Conservation (phyloP, 2,329 filamentous ascomycete genomes). For the Aspergillus sp. region DNA sequence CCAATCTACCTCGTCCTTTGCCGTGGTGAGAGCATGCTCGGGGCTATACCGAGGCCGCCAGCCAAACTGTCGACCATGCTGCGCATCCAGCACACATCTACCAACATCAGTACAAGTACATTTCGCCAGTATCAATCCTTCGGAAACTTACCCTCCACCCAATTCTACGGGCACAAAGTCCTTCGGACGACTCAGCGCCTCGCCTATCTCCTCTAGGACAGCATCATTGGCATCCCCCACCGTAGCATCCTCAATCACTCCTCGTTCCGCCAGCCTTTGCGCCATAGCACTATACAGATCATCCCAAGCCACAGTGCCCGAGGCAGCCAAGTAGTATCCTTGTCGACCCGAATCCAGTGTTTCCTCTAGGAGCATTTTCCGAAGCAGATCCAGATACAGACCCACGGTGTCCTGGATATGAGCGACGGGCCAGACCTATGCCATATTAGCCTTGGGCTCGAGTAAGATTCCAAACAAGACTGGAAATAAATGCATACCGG, state of each 20-base stretch:
- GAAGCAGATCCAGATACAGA: slow-evolving; percentile 51
- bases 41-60: background rate
- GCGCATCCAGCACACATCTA: background rate
- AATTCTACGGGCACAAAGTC: slow-evolving; percentile 45
- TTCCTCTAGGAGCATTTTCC: slow-evolving; percentile 45
- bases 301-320: slow-evolving; percentile 54
- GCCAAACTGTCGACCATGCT: background rate
- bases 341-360: slow-evolving; percentile 44
- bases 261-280: slow-evolving; percentile 41
- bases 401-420: slow-evolving; percentile 52
- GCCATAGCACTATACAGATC: slow-evolving; percentile 54
- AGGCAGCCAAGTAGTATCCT: slow-evolving; percentile 55
- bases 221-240: slow-evolving; percentile 41
- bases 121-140: too few species aligned
- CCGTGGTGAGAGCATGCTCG: background rate
- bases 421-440: slow-evolving; percentile 55
- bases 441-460: background rate
- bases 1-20: background rate
- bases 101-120: background rate
- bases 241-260: slow-evolving; percentile 40
- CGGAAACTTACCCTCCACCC: slow-evolving; percentile 45
- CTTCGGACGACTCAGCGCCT: slow-evolving; percentile 38
- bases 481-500: background rate
- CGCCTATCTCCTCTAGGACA: slow-evolving; percentile 45
- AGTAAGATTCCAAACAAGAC: background rate